Percentiles rank a stretch among this genome's conserved stretches.
Conservation (phyloP, 1,139 yeast genomes). For the Yamadazyma mexicana region DNA sequence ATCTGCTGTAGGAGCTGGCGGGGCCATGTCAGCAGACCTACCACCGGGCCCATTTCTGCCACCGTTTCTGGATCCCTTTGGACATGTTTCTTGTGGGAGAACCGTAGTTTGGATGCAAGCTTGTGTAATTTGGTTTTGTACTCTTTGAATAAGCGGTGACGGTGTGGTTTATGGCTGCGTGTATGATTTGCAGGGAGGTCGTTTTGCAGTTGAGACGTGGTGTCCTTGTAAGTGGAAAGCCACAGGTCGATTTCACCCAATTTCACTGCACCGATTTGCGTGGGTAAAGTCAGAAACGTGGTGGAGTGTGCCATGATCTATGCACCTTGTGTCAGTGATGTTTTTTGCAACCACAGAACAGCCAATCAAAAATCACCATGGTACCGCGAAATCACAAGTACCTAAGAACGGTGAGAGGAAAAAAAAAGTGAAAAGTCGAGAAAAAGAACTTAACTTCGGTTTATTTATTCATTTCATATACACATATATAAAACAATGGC, state of each 20-base stretch:
- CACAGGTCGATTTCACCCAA: not conserved
- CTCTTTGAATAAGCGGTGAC: not conserved
- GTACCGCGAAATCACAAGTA: constrained; percentile 5
- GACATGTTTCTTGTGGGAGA: too few species aligned
- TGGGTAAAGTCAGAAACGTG: constrained; percentile 6
- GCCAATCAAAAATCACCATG: constrained; percentile 9
- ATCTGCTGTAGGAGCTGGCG: not conserved
- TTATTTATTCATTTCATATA: constrained; percentile 1
- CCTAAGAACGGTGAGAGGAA: too few species aligned
- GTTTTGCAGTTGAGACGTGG: not conserved
- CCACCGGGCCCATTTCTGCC: not conserved
- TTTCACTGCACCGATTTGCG: not conserved
- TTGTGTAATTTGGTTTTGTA: not conserved
- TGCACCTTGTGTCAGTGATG: not conserved
- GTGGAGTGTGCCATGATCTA: constrained; percentile 1
- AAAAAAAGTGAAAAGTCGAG: constrained; percentile 1
- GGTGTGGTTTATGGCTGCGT: not conserved
- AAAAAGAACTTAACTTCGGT: not conserved
- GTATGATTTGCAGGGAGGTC: too few species aligned
- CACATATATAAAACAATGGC: constrained; percentile 49
- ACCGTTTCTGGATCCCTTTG: too few species aligned
- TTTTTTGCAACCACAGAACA: constrained; percentile 18
- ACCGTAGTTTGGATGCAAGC: not conserved
- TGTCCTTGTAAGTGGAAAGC: not conserved
- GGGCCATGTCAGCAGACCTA: not conserved